Percentiles rank a stretch among this genome's conserved stretches.
Conservation (phyloP, 352 stramenopile genomes). For the Blastocystis sp. region DNA sequence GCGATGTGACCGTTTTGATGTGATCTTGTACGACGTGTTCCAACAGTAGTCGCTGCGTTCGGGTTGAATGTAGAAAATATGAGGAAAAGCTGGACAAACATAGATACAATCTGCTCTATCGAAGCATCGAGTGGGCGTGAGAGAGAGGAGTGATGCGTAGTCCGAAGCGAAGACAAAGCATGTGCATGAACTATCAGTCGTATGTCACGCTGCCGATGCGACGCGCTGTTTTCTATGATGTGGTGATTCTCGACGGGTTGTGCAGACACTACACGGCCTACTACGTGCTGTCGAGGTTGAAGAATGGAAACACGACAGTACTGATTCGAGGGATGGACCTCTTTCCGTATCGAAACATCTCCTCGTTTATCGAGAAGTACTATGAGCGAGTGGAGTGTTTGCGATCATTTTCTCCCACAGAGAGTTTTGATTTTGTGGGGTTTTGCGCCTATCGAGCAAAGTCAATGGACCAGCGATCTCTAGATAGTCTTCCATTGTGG, state of each 20-base stretch:
- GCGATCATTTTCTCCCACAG: background rate
- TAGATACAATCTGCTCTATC: background rate
- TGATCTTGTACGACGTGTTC: constrained; percentile 1
- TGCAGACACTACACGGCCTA: background rate
- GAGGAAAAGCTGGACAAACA: background rate
- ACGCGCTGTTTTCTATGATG: background rate
- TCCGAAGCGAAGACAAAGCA: background rate
- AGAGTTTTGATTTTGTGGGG: background rate
- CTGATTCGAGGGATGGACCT: background rate
- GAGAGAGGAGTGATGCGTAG: background rate
- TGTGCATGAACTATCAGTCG: background rate
- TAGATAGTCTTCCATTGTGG: background rate
- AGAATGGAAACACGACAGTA: background rate
- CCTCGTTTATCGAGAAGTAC: background rate
- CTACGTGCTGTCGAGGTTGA: background rate
- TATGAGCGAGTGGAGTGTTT: background rate
- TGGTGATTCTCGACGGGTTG: background rate
- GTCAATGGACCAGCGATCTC: background rate
- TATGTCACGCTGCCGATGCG: background rate
- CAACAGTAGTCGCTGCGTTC: background rate
- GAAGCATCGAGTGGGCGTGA: background rate
- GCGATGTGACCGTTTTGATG: background rate
- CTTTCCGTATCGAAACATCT: background rate
- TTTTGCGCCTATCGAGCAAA: background rate
- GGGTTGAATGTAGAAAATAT: background rate